phyloP scores from a whole-genome alignment of 148 eudicot species.

The Polygonum aviculare region DNA sequence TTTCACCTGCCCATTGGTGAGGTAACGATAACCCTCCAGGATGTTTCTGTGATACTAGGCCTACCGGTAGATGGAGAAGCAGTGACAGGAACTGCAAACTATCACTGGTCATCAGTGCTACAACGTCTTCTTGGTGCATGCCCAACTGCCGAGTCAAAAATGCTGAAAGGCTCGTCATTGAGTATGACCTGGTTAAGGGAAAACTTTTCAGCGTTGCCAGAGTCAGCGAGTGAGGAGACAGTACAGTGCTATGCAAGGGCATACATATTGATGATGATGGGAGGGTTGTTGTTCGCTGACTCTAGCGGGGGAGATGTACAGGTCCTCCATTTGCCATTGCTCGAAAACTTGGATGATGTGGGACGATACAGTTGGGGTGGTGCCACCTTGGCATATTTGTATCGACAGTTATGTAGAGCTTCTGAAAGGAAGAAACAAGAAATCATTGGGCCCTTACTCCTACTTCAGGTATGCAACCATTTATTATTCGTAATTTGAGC shows the following conservation, averaged over 20 bases:
- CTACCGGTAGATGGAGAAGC: too few relatives aligned
- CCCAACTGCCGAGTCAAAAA: too few relatives aligned
- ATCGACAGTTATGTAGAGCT: neutral
- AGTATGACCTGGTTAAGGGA: neutral
- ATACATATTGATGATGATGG: neutral
- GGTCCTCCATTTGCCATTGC: neutral
- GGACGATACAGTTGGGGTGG: neutral
- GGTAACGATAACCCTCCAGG: neutral
- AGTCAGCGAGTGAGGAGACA: neutral
- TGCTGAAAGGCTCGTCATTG: too few relatives aligned
- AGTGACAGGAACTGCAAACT: too few relatives aligned
- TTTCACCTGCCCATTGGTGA: neutral
- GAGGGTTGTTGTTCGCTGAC: neutral
- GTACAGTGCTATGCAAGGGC: neutral
- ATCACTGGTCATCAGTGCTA: too few relatives aligned
- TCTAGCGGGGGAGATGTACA: neutral
- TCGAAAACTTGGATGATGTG: neutral
- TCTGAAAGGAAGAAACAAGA: neutral
- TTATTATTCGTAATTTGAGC: neutral
- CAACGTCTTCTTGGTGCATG: too few relatives aligned
- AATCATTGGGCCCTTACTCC: neutral
- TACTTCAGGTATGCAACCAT: neutral
- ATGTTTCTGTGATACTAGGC: neutral
- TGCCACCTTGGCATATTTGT: neutral
- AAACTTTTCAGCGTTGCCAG: neutral